Base-by-base conservation (phyloP, 2,329 filamentous ascomycete genomes). In the Talaromyces atroroseus region DNA sequence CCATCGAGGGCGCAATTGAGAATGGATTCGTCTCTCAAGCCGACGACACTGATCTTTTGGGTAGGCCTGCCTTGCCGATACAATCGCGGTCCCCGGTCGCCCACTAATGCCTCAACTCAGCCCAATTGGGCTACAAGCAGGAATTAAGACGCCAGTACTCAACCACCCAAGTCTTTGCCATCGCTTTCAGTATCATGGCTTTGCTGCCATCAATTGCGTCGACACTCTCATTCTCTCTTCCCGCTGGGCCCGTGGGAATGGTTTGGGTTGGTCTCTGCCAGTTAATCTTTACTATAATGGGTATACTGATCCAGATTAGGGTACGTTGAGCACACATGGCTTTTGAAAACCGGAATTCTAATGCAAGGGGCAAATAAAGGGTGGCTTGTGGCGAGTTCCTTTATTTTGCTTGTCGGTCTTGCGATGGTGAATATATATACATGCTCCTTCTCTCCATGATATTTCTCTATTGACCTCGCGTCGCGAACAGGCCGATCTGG, bases 61-160 rank as follows among this genome's bases (percentile, higher is more conserved):
- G 56, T 58, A 49, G 5, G 51, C 46, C n/a, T 26, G 26, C 24
- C n/a, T 10, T 6, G 23, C 20, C n/a, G 8, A 6, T 36, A 20
- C 44, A 38, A 1, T 45, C 10, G 23, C 24, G 14, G 10, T 23
- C 18, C 10, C 20, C 32, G 24, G 6, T 21, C 18, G 20, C 16
- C 29, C 14, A 38, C 29, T 50, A 36, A 58, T 24, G 32, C 2
- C 23, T 44, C 42, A 29, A 36, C 20, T 4, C 18, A 58, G 56
- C 56, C 56, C 50, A 50, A 42, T 64, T 74, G 66, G 72, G 77
- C 0, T 82, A 81, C 69, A 81, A 84, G 65, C 82, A 85, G 68
- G 83, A 86, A 64, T 72, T 86, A 34, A 77, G 79, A 47, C 76
- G 83, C 18, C 83, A 84, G 61, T 85, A 85, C 64, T 80, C 80